A percentile compares a stretch with the other conserved stretches of the same genome.
These are phyloP conservation scores for Aphanomyces astaci DNA, from an alignment of 352 stramenopile genomes.

Conservation along the genomic window DNA sequence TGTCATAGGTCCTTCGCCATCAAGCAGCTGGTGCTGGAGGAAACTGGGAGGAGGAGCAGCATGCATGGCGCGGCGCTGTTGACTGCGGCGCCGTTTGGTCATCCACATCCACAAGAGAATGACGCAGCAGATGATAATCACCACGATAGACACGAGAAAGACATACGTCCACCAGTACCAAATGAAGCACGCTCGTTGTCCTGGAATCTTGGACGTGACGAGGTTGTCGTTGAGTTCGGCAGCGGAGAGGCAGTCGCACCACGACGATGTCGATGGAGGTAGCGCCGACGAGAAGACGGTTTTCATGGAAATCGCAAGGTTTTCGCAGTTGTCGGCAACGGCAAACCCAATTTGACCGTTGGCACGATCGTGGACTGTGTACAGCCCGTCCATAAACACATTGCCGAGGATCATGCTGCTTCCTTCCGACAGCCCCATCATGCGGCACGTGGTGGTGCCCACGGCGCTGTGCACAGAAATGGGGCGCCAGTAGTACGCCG, in stretches of 20 bases:
- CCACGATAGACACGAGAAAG: conserved; percentile 42
- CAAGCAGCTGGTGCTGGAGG: not conserved
- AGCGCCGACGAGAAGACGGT: conserved; percentile 48
- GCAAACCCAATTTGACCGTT: conserved; percentile 46
- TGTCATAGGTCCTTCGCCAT: not conserved
- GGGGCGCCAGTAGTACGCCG: conserved; percentile 79
- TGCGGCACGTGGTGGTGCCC: conserved; percentile 43
- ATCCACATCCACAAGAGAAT: conserved; percentile 43
- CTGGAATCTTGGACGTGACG: conserved; percentile 50
- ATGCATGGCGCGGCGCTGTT: conserved; percentile 34
- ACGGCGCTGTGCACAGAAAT: conserved; percentile 28
- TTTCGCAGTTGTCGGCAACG: conserved; percentile 63
- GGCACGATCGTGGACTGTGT: conserved; percentile 71
- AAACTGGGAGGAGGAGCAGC: conserved; percentile 13
- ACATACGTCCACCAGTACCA: conserved; percentile 87
- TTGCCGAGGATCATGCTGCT: conserved; percentile 65
- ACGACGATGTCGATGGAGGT: conserved; percentile 26
- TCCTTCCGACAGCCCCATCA: conserved; percentile 77
- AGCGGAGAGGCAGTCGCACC: conserved; percentile 59
- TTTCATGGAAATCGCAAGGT: conserved; percentile 58
- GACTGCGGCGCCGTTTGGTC: conserved; percentile 39
- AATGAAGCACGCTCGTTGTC: conserved; percentile 69
- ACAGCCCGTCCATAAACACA: conserved; percentile 81
- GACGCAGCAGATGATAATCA: conserved; percentile 46
- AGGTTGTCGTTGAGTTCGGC: conserved; percentile 50